Conservation (phyloP, 352 stramenopile species). For the Globisporangium parvum region DNA sequence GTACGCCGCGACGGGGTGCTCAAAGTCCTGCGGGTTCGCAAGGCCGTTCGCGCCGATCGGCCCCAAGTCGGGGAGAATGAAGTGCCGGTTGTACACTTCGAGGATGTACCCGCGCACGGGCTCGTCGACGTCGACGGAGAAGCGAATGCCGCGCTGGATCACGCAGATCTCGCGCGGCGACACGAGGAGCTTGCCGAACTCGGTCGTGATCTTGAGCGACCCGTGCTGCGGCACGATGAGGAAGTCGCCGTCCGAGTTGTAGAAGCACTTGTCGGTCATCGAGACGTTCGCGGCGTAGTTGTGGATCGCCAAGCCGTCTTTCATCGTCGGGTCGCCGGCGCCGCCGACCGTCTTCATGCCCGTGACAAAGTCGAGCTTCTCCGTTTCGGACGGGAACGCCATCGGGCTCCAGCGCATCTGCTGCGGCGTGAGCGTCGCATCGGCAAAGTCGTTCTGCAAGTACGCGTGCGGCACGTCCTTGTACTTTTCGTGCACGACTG, state of each 20-base stretch:
- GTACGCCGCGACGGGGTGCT: conserved; percentile 86
- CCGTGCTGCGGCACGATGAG: conserved; percentile 93
- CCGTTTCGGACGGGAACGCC: conserved; percentile 43
- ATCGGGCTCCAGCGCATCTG: conserved; percentile 91
- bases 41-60: conserved; percentile 96
- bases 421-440: conserved; percentile 78
- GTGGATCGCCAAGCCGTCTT: conserved; percentile 92
- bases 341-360: conserved; percentile 84
- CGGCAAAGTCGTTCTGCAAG: conserved; percentile 64
- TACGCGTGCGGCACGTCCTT: conserved; percentile 33
- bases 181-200: conserved; percentile 88
- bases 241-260: conserved; percentile 97
- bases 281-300: conserved; percentile 89
- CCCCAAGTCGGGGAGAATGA: conserved; percentile 92
- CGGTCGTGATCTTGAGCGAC: conserved; percentile 89
- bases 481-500: conserved; percentile 77
- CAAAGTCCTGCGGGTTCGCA: conserved; percentile 94
- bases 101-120: conserved; percentile 91
- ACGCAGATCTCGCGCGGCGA: conserved; percentile 92
- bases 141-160: conserved; percentile 93
- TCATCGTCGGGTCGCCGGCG: conserved; percentile 85
- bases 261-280: conserved; percentile 90
- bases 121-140: conserved; percentile 85
- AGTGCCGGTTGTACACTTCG: conserved; percentile 95
- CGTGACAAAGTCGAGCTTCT: conserved; percentile 84